These are phyloP conservation scores for Phytopythium aichiense DNA, from an alignment of 352 stramenopile genomes.

Conservation along the genomic window DNA sequence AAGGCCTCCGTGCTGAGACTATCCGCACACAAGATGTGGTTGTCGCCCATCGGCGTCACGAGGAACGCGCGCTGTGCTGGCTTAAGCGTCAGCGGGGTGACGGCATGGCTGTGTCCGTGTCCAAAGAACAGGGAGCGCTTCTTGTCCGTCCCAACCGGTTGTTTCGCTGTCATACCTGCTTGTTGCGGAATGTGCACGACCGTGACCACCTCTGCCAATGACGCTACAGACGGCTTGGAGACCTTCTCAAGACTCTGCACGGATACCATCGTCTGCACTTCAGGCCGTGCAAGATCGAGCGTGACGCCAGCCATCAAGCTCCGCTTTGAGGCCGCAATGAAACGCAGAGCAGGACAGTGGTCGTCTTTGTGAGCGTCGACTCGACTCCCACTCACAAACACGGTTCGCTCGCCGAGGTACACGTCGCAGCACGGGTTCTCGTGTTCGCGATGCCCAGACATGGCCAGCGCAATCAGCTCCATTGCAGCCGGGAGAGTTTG, in stretches of 20 bases:
- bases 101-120: neutral
- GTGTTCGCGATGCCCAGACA: constrained; percentile 15
- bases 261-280: constrained; percentile 27
- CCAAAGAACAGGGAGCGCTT: constrained; percentile 4
- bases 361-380: constrained; percentile 3
- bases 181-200: constrained; percentile 32
- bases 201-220: neutral
- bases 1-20: constrained; percentile 52
- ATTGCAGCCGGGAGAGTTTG: constrained; percentile 21
- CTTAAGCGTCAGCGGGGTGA: constrained; percentile 21
- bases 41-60: constrained; percentile 39
- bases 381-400: neutral
- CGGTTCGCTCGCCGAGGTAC: constrained; percentile 43
- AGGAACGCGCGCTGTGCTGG: constrained; percentile 31
- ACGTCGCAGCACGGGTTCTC: constrained; percentile 23
- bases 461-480: constrained; percentile 20
- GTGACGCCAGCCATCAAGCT: constrained; percentile 48
- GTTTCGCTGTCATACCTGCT: neutral
- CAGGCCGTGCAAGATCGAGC: constrained; percentile 19
- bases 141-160: too few relatives aligned
- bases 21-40: constrained; percentile 53
- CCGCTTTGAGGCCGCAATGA: constrained; percentile 29
- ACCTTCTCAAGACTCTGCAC: constrained; percentile 41
- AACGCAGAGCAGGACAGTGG: constrained; percentile 13
- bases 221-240: neutral